Percentiles rank a stretch among this genome's conserved stretches.
Conservation (phyloP, 331 rosid species). For the Rosa hybrid region DNA sequence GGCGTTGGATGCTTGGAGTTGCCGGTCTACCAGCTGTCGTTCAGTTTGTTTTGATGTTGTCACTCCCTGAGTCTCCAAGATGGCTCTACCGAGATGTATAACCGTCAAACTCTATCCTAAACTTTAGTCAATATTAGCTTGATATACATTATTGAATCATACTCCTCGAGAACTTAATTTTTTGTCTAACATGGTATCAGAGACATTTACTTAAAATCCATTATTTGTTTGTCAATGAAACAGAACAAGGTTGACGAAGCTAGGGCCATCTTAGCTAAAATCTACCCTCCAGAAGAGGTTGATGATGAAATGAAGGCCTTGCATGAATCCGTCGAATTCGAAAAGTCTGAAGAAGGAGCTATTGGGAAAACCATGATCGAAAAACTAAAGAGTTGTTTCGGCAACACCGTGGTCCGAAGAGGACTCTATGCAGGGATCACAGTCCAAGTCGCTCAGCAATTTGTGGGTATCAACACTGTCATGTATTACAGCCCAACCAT, state of each 20-base stretch:
- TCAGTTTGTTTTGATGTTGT: slow-evolving; percentile 63
- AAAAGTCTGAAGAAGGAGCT: slow-evolving; percentile 44
- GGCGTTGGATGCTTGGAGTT: slow-evolving; percentile 95
- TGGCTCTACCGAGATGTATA: slow-evolving; percentile 66
- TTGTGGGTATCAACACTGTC: slow-evolving; percentile 80
- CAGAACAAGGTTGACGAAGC: slow-evolving; percentile 61
- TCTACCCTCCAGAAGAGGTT: slow-evolving; percentile 48
- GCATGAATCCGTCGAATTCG: slow-evolving; percentile 51
- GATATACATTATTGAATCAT: not conserved
- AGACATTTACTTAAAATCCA: not conserved
- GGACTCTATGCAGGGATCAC: slow-evolving; percentile 64
- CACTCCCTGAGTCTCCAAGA: slow-evolving; percentile 80
- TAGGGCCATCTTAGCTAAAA: slow-evolving; percentile 37
- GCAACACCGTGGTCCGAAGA: slow-evolving; percentile 49
- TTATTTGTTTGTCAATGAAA: slow-evolving; percentile 10
- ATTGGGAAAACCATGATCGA: slow-evolving; percentile 35
- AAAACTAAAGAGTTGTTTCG: slow-evolving; percentile 45
- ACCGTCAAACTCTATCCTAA: not conserved
- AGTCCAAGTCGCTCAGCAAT: slow-evolving; percentile 75
- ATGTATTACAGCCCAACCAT: slow-evolving; percentile 90
- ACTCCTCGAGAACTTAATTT: too few relatives aligned
- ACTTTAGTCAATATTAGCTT: not conserved
- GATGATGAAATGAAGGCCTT: slow-evolving; percentile 58
- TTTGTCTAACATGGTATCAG: not conserved
- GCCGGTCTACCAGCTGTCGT: slow-evolving; percentile 59